Conservation (phyloP, 2,329 filamentous ascomycete genomes). For the Aaosphaeria pasadenensis region DNA sequence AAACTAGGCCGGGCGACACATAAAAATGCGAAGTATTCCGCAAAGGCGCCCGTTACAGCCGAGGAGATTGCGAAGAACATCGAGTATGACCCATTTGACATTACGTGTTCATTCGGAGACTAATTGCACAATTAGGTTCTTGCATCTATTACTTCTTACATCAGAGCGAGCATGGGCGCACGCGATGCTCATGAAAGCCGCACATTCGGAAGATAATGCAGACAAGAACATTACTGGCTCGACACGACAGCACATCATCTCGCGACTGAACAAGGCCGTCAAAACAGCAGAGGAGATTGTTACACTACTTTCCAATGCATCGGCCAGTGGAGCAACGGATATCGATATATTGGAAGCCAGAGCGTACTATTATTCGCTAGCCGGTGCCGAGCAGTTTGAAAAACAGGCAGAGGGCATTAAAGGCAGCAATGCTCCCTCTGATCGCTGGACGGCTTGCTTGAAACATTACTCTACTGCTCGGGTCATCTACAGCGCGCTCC, state of each 20-base stretch:
- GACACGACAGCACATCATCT: constrained; percentile 83
- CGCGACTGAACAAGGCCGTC: constrained; percentile 77
- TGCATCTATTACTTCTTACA: constrained; percentile 75
- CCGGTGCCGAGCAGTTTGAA: constrained; percentile 78
- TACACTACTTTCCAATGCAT: constrained; percentile 60
- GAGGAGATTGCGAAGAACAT: constrained; percentile 71
- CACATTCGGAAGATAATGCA: constrained; percentile 71
- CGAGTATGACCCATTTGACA: constrained; percentile 57
- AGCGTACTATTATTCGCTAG: constrained; percentile 76
- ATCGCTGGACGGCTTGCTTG: constrained; percentile 75
- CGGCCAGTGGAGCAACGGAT: constrained; percentile 62
- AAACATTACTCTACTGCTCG: constrained; percentile 71
- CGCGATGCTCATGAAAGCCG: constrained; percentile 89
- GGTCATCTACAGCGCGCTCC: constrained; percentile 78
- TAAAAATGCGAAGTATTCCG: constrained; percentile 81
- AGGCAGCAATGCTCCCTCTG: constrained; percentile 32
- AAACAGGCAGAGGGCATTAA: constrained; percentile 59
- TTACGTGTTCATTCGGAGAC: not conserved
- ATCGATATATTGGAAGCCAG: constrained; percentile 79
- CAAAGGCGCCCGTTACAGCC: constrained; percentile 67
- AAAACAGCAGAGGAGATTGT: constrained; percentile 67
- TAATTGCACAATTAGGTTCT: constrained; percentile 55
- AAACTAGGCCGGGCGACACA: constrained; percentile 80
- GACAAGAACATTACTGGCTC: constrained; percentile 73
- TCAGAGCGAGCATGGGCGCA: constrained; percentile 93